Evolutionary conservation across 306 rosid genomes (phyloP), one percentile per base, ranked within the genome.

Genomic region (Senna tora): DNA sequence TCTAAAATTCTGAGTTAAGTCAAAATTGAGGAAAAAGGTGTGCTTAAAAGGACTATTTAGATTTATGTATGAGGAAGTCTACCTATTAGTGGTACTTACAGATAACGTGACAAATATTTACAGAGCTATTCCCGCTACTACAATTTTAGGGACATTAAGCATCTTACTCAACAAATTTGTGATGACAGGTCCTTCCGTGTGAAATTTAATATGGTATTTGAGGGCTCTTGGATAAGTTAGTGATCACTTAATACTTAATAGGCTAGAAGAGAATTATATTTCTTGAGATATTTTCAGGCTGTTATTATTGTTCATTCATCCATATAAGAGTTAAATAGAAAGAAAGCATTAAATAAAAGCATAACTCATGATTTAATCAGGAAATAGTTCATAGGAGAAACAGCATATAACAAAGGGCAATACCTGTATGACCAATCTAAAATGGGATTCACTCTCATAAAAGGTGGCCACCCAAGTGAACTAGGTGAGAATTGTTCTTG

Each of bases 401-500:
- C 19, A 73, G 65, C 68, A 47, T 16, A 65, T 15, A 61, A 63
- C 67, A 81, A 28, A 57, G 56, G 33, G 54, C 54, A 73, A 33
- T 49, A 82, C 83, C 86, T 83, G 92, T 94, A 94, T 49, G 98
- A 94, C 98, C 98, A 94, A 85, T 94, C 96, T 82, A 94, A 82
- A 81, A 94, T 89, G 66, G 98, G 97, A 84, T 94, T 91, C 81
- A 94, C 97, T 79, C 98, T 87, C 98, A 94, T 94, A 77, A 94
- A 89, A 73, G 96, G 83, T 63, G 97, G 98, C 98, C 98, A 94
- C 32, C 98, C 96, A 46, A 84, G 82, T 73, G 98, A 94, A 81
- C 98, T 94, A 64, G 98, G 98, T 43, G 94, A 91, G 81, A 94
- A 94, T 67, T 91, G 97, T 72, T 94, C 98, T 84, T 94, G 97